Conservation (phyloP, 2,329 filamentous ascomycete species). For the Pseudogymnoascus sp. region DNA sequence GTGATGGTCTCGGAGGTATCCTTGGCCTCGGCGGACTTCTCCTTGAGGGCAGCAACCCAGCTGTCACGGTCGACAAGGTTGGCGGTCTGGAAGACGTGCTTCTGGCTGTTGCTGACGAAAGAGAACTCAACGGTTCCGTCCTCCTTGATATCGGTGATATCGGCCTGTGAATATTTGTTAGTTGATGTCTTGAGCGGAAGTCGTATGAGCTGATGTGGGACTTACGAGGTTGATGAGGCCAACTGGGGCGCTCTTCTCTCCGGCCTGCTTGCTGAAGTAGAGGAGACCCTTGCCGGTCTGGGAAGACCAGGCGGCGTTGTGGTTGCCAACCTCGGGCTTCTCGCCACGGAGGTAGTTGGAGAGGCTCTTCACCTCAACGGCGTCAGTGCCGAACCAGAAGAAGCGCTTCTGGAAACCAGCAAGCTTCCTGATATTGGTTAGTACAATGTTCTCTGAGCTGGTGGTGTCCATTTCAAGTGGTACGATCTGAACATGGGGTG, state of each 20-base stretch:
- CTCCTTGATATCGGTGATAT: conserved; percentile 59
- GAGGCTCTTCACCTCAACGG: conserved; percentile 68
- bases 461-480: not conserved
- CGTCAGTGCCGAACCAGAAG: conserved; percentile 76
- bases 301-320: conserved; percentile 79
- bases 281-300: conserved; percentile 94
- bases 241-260: conserved; percentile 72
- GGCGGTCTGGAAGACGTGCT: conserved; percentile 86
- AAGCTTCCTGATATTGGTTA: conserved; percentile 56
- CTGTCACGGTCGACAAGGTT: conserved; percentile 73
- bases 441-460: conserved; percentile 3
- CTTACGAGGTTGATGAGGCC: conserved; percentile 82
- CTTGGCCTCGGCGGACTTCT: conserved; percentile 79
- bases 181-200: conserved; percentile 11
- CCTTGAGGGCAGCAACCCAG: conserved; percentile 81
- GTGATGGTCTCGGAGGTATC: conserved; percentile 65
- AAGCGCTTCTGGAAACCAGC: conserved; percentile 76
- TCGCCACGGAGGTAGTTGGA: conserved; percentile 75
- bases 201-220: conserved; percentile 9
- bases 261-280: conserved; percentile 70
- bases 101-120: conserved; percentile 78
- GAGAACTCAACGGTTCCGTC: conserved; percentile 76
- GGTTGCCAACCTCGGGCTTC: conserved; percentile 73
- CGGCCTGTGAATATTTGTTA: conserved; percentile 39
- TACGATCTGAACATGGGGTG: not conserved